Conservation (phyloP, 192 early-diverging fungal species). For the Lobosporangium transversale region DNA sequence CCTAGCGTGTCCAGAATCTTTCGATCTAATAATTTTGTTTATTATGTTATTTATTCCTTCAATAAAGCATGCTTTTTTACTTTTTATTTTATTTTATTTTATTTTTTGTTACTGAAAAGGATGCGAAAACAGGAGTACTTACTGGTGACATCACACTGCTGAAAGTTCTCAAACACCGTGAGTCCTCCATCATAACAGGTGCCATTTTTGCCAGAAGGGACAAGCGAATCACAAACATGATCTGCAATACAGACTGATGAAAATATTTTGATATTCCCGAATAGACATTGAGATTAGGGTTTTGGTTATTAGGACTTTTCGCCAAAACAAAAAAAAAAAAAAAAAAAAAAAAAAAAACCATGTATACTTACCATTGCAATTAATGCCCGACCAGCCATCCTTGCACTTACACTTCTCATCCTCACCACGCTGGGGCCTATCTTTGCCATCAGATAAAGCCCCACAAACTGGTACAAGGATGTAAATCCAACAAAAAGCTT, state of each 20-base stretch:
- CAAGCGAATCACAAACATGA: constrained; percentile 70
- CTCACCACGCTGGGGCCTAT: constrained; percentile 63
- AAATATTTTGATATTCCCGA: too few species aligned
- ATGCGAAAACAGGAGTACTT: too few species aligned
- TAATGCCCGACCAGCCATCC: constrained; percentile 91
- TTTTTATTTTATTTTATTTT: not conserved
- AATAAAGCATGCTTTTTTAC: not conserved
- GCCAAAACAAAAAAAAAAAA: too few species aligned
- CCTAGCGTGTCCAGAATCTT: constrained; percentile 69
- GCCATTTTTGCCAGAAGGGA: constrained; percentile 74
- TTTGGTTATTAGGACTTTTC: not conserved
- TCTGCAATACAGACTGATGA: constrained; percentile 71
- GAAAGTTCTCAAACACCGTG: constrained; percentile 73
- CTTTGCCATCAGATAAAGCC: constrained; percentile 69
- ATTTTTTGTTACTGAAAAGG: too few species aligned
- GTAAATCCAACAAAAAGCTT: too few species aligned
- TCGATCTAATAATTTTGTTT: constrained; percentile 57
- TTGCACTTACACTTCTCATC: constrained; percentile 75
- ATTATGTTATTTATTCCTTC: too few species aligned
- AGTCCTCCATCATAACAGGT: constrained; percentile 80
- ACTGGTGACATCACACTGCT: constrained; percentile 81
- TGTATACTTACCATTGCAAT: constrained; percentile 77
- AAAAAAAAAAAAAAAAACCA: too few species aligned
- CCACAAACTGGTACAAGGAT: too few species aligned
- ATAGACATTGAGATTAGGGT: not conserved